These are phyloP conservation scores for Phialophora verrucosa DNA, from an alignment of 2,329 filamentous ascomycete genomes.

Conservation along the genomic window DNA sequence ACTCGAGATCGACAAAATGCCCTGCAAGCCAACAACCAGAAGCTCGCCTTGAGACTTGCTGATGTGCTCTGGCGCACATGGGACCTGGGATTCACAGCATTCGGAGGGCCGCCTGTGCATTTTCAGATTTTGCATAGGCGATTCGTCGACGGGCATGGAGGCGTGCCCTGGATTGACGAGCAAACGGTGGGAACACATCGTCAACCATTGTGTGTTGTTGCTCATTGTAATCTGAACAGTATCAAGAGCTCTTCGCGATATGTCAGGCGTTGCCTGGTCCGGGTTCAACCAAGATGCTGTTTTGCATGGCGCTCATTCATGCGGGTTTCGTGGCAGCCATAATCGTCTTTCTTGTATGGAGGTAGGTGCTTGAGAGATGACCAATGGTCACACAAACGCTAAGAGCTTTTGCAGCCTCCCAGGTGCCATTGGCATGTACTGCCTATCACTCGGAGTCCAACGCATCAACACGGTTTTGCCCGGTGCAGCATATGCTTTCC, in stretches of 20 bases:
- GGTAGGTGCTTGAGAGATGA: constrained; percentile 47
- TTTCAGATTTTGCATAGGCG: constrained; percentile 69
- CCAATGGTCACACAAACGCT: neutral
- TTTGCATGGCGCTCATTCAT: constrained; percentile 69
- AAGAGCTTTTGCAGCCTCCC: constrained; percentile 59
- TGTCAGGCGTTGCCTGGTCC: constrained; percentile 72
- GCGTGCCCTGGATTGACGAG: constrained; percentile 70
- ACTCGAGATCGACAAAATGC: constrained; percentile 21
- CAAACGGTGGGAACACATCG: constrained; percentile 59
- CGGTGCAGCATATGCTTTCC: constrained; percentile 67
- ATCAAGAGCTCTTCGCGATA: constrained; percentile 74
- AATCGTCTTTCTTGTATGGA: constrained; percentile 68
- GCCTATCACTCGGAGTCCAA: constrained; percentile 67
- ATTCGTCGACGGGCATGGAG: constrained; percentile 60
- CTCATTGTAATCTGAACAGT: constrained; percentile 50
- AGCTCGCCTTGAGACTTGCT: constrained; percentile 40
- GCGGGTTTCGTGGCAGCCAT: constrained; percentile 64
- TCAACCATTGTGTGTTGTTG: neutral
- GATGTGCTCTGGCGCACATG: constrained; percentile 54
- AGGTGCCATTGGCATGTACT: constrained; percentile 73
- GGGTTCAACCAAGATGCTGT: constrained; percentile 72
- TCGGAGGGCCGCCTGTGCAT: constrained; percentile 72
- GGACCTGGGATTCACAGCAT: constrained; percentile 69
- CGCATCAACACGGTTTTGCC: constrained; percentile 66
- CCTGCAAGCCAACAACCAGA: constrained; percentile 40